Evolutionary conservation across 2,329 filamentous ascomycete species (phyloP), one percentile per base, ranked within the genome.

Genomic region (Penicillium sp.): DNA sequence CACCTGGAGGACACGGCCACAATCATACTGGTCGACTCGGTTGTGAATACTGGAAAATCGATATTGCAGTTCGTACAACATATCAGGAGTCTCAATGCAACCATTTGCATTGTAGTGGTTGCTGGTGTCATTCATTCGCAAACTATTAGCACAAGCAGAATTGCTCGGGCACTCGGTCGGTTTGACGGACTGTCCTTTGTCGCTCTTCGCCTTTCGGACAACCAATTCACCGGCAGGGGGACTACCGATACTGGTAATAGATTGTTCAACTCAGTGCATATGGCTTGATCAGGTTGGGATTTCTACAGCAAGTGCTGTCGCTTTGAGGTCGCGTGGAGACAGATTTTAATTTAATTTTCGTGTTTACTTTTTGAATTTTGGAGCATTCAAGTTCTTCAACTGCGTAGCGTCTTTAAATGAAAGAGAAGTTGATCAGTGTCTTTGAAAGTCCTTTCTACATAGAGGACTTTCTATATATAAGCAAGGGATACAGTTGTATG

Each of bases 1-100:
- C 77, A 83, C 61, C 11, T 86, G 0, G 8, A 69, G 1, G 69
- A 63, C 2, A 66, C 71, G 43, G 47, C 55, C 14, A 80, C 72
- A 0, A 64, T 86, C 1, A 61, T 87, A 1, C 66, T 87, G 4
- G 82, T 86, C 1, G 85, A 87, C 64, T 84, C 81, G 0, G 83
- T 87, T 1, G 69, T 87, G n/a, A 85, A 87, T 59, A 84, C 64
- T 31, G 83, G 85, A 5, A 76, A 76, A 49, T 77, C 80, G 0
- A 64, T 84, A 5, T 55, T 78, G 1, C 65, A 79, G 2, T 85
- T 84, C 61, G 70, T 84, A 16, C 32, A 74, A 26, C 76, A 72
- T 20, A 70, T 86, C n/a, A 77, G 79, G 6, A 59, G 53, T 0
- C 46, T 81, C 0, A 24, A 77, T 53, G 31, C 65, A 0, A 61